Conservation (phyloP, 2,329 filamentous ascomycete genomes). For the Aureobasidium melanogenum region DNA sequence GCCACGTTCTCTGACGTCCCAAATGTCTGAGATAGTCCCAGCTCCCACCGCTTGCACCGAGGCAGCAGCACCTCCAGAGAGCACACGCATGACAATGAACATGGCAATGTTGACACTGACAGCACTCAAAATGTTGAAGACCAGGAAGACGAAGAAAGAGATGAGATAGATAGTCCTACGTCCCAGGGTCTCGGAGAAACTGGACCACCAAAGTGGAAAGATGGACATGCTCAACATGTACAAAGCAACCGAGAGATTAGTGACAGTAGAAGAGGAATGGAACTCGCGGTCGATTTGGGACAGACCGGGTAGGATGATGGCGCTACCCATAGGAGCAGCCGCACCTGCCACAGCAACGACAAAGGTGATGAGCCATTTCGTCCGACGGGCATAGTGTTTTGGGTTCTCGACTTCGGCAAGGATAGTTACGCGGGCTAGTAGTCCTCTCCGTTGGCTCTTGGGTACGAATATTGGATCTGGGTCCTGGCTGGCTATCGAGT, state of each 20-base stretch:
- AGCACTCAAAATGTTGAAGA: conserved; percentile 63
- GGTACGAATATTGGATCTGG: conserved; percentile 37
- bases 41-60: conserved; percentile 77
- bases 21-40: conserved; percentile 74
- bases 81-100: conserved; percentile 67
- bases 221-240: conserved; percentile 81
- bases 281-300: conserved; percentile 53
- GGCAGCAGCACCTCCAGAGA: conserved; percentile 67
- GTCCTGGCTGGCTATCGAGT: conserved; percentile 3
- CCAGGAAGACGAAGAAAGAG: conserved; percentile 62
- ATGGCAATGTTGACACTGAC: conserved; percentile 61
- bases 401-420: conserved; percentile 73
- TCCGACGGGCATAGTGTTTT: conserved; percentile 60
- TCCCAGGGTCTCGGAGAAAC: conserved; percentile 63
- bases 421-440: conserved; percentile 61
- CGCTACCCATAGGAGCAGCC: conserved; percentile 72
- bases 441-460: conserved; percentile 53
- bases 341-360: conserved; percentile 69
- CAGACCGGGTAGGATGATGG: conserved; percentile 69
- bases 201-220: conserved; percentile 81
- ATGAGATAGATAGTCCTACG: conserved; percentile 69
- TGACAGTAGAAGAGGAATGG: conserved; percentile 53
- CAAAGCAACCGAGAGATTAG: conserved; percentile 67
- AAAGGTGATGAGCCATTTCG: conserved; percentile 78
- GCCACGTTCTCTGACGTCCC: conserved; percentile 64